A percentile compares a stretch with the other conserved stretches of the same genome.
Evolutionary conservation across 139 green algal genomes (phyloP).

Genomic region (Choricystis sp.): DNA sequence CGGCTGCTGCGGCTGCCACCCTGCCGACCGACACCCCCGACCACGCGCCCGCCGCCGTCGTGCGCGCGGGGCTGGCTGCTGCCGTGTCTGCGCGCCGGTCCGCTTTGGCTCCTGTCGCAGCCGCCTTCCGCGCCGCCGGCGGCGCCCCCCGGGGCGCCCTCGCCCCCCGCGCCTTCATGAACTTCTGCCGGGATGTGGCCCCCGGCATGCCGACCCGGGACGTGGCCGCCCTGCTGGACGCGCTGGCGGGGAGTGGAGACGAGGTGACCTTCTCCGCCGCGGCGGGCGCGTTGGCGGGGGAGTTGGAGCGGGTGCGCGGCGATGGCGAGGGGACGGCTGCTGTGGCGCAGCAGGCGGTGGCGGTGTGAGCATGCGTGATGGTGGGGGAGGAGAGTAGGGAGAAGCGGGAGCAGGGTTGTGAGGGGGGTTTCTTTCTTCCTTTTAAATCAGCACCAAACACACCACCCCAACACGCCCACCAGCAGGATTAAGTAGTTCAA

Average conservation of each 20-base stretch:
- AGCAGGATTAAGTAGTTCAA: not conserved
- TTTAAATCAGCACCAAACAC: no score
- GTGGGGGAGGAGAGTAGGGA: no score
- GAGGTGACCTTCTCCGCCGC: not conserved
- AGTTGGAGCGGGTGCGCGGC: not conserved
- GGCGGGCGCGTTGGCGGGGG: not conserved
- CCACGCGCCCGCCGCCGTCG: not conserved
- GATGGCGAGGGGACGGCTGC: not conserved
- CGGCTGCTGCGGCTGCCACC: no score
- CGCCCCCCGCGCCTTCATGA: not conserved
- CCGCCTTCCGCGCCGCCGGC: not conserved
- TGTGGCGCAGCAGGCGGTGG: not conserved
- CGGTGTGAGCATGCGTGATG: not conserved
- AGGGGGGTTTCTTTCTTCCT: not conserved
- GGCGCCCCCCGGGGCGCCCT: not conserved
- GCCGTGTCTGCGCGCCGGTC: not conserved
- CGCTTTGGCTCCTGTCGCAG: not conserved
- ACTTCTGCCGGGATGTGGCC: not conserved
- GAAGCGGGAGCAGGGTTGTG: no score
- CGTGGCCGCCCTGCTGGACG: not conserved
- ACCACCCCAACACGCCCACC: not conserved
- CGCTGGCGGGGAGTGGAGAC: not conserved
- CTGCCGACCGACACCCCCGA: not conserved
- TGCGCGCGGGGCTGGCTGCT: not conserved
- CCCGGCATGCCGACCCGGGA: not conserved